These are phyloP conservation scores for Fallopia convolvulus DNA, from an alignment of 148 eudicot genomes.

Conservation along the genomic window DNA sequence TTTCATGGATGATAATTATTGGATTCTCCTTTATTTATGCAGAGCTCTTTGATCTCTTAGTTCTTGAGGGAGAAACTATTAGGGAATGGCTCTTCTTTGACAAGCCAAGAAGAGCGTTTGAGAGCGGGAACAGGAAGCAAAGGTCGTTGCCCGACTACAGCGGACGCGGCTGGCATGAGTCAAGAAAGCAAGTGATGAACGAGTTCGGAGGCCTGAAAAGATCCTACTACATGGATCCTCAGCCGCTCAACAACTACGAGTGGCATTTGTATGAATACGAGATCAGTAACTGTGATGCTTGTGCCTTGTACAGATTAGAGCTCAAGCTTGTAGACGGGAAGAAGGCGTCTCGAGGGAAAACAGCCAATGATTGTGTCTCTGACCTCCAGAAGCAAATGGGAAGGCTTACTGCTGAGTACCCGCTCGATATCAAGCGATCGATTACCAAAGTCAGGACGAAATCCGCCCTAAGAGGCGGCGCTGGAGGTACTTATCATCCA, in stretches of 20 bases:
- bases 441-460: conserved; percentile 45
- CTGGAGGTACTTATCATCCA: conserved; percentile 23
- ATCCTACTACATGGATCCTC: conserved; percentile 98
- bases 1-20: too few species aligned
- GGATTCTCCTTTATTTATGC: conserved; percentile 13
- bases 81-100: conserved; percentile 99
- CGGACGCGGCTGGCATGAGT: conserved; percentile 99
- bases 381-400: conserved; percentile 96
- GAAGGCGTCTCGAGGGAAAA: conserved; percentile 66
- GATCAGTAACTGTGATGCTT: conserved; percentile 64
- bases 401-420: conserved; percentile 84
- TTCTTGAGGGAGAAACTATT: conserved; percentile 78
- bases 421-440: conserved; percentile 51
- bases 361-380: conserved; percentile 61
- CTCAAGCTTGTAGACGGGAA: conserved; percentile 77
- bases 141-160: conserved; percentile 91
- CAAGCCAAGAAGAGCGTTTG: conserved; percentile 97
- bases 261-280: conserved; percentile 98
- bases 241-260: conserved; percentile 73
- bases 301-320: conserved; percentile 87
- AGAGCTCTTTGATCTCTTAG: conserved; percentile 85
- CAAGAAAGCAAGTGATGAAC: conserved; percentile 89
- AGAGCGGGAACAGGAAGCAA: conserved; percentile 95
- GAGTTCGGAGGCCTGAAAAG: conserved; percentile 82
- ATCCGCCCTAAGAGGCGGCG: conserved; percentile 34